A percentile compares a stretch with the other conserved stretches of the same genome.
These are phyloP conservation scores for Intubia oerlemansii DNA, from an alignment of 2,329 filamentous ascomycete genomes.

Conservation along the genomic window DNA sequence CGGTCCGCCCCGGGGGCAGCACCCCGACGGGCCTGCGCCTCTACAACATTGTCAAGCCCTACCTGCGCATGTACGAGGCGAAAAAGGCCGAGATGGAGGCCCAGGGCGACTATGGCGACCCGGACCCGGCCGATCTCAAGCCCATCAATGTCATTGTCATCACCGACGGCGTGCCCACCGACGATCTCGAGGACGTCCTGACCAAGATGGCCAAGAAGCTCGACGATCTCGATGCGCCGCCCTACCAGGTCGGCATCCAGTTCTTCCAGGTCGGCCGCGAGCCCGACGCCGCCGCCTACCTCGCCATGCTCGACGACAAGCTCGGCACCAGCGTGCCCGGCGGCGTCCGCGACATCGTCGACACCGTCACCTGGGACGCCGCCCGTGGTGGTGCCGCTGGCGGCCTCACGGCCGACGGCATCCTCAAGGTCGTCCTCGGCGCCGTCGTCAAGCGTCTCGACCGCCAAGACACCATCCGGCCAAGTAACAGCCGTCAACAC, in stretches of 20 bases:
- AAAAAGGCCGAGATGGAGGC: slow-evolving; percentile 10
- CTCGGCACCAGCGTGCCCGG: slow-evolving; percentile 27
- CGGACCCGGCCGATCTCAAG: slow-evolving; percentile 28
- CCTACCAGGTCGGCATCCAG: slow-evolving; percentile 76
- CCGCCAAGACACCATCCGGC: too few species aligned
- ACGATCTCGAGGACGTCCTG: slow-evolving; percentile 57
- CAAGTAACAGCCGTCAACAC: too few species aligned
- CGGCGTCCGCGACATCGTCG: slow-evolving; percentile 62
- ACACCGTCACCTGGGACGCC: slow-evolving; percentile 58
- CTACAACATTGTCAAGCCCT: slow-evolving; percentile 49
- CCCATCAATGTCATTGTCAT: slow-evolving; percentile 84
- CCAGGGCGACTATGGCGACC: slow-evolving; percentile 12
- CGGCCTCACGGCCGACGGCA: slow-evolving; percentile 41
- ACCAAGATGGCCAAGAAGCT: slow-evolving; percentile 46
- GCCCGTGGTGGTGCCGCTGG: slow-evolving; percentile 9
- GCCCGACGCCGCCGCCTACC: slow-evolving; percentile 35
- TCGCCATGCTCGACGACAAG: slow-evolving; percentile 57
- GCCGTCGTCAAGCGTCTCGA: slow-evolving; percentile 32
- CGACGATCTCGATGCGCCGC: slow-evolving; percentile 44
- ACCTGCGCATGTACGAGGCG: slow-evolving; percentile 34
- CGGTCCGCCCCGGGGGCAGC: slow-evolving; percentile 37
- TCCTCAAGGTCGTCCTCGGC: slow-evolving; percentile 69
- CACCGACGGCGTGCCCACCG: slow-evolving; percentile 66
- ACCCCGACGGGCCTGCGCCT: slow-evolving; percentile 62
- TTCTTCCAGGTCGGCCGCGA: slow-evolving; percentile 87